Evolutionary conservation across 768 basidiomycete species (phyloP).

Genomic region (Porphyrellus cyaneotinctus): DNA sequence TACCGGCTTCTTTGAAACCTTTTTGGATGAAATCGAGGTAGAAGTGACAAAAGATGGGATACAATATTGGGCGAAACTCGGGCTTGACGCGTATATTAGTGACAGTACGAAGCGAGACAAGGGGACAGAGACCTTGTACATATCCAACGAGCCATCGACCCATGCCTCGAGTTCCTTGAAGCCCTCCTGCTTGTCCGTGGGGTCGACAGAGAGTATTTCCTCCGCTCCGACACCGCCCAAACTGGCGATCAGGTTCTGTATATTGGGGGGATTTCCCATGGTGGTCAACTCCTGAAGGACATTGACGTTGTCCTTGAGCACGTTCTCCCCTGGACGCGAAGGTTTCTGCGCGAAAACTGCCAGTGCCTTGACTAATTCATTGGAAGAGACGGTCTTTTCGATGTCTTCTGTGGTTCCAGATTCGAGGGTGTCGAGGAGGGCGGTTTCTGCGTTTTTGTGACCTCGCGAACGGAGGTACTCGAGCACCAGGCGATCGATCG

Average conservation of each 20-base stretch:
- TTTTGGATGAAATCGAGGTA: constrained; percentile 91
- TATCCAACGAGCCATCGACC: constrained; percentile 88
- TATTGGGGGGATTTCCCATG: constrained; percentile 66
- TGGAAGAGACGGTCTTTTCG: constrained; percentile 41
- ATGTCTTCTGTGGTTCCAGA: constrained; percentile 31
- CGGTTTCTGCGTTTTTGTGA: constrained; percentile 42
- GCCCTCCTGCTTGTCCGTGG: constrained; percentile 81
- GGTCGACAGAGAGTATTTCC: constrained; percentile 76
- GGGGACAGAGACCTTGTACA: constrained; percentile 69
- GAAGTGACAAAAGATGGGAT: constrained; percentile 96
- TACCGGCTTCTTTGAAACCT: constrained; percentile 88
- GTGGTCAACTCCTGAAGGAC: constrained; percentile 66
- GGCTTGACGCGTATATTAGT: constrained; percentile 49
- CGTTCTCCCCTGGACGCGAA: constrained; percentile 63
- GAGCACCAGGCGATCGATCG: constrained; percentile 39
- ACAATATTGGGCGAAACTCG: constrained; percentile 89
- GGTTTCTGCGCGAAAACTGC: constrained; percentile 71
- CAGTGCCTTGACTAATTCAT: constrained; percentile 51
- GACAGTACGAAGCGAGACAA: neutral
- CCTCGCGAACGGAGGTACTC: constrained; percentile 49
- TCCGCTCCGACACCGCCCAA: constrained; percentile 79
- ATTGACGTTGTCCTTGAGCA: constrained; percentile 59
- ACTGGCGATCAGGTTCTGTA: constrained; percentile 72
- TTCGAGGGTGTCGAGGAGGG: constrained; percentile 39
- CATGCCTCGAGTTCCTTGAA: constrained; percentile 82